phyloP scores from a whole-genome alignment of 1,139 yeast species.

The Yamadazyma triangularis region DNA sequence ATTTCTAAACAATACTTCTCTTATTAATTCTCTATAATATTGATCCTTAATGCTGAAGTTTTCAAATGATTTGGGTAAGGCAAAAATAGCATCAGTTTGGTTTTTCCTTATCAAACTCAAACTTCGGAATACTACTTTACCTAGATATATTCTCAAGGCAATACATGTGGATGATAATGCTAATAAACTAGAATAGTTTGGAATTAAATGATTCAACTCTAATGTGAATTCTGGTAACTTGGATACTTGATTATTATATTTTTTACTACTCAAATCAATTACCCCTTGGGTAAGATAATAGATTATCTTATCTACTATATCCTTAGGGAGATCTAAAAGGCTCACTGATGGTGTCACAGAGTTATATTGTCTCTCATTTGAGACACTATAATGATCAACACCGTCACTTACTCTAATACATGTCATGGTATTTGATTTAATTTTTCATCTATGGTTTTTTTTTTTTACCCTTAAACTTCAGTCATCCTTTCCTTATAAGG shows the following conservation, averaged over 20 bases:
- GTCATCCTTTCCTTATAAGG: no score
- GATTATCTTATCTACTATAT: conserved; percentile 16
- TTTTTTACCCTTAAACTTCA: no score
- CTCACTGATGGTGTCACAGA: no score
- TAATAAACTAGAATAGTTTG: conserved; percentile 13
- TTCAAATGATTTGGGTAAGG: conserved; percentile 19
- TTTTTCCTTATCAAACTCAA: conserved; percentile 25
- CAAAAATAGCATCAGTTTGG: conserved; percentile 25
- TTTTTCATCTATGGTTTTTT: no score
- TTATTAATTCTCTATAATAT: conserved; percentile 19
- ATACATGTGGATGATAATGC: conserved; percentile 24
- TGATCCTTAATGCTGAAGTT: conserved; percentile 18
- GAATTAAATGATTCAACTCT: conserved; percentile 11
- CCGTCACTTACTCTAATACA: no score
- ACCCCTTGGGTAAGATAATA: conserved; percentile 10
- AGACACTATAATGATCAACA: no score
- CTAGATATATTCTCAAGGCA: conserved; percentile 18
- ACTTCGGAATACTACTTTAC: conserved; percentile 16
- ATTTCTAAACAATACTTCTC: conserved; percentile 17
- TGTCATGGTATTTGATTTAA: no score
- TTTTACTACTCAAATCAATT: conserved; percentile 5
- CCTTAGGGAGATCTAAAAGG: conserved; percentile 10
- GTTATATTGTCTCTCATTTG: no score
- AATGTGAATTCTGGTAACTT: conserved; percentile 10
- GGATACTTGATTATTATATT: neutral